Conservation (phyloP, 2,329 filamentous ascomycete species). For the Diaporthe sp. region DNA sequence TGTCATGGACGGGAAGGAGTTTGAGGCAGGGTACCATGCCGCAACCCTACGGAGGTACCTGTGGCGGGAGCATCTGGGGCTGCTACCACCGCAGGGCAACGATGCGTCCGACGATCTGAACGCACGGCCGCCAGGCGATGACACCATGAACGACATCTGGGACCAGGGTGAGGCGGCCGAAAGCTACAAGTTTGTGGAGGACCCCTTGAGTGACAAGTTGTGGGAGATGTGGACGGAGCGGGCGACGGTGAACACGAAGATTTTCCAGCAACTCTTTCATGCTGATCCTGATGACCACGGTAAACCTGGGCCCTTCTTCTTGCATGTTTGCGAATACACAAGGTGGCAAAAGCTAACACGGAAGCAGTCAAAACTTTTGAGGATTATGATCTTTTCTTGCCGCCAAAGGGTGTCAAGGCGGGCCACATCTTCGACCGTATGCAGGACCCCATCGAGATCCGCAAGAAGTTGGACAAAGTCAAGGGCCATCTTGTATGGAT, state of each 20-base stretch:
- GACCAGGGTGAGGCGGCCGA: constrained; percentile 75
- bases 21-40: constrained; percentile 84
- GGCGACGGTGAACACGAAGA: constrained; percentile 78
- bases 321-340: background rate
- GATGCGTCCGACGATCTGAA: constrained; percentile 78
- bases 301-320: constrained; percentile 53
- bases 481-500: constrained; percentile 95
- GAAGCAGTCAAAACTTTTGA: constrained; percentile 84
- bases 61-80: constrained; percentile 91
- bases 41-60: constrained; percentile 84
- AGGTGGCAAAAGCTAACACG: background rate
- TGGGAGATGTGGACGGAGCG: constrained; percentile 78
- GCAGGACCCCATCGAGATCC: constrained; percentile 79
- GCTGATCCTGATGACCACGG: constrained; percentile 90
- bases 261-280: constrained; percentile 87
- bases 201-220: constrained; percentile 77
- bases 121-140: constrained; percentile 77
- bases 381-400: constrained; percentile 87
- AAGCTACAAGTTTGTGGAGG: constrained; percentile 75
- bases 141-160: constrained; percentile 74
- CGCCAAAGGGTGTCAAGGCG: constrained; percentile 77
- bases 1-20: constrained; percentile 84
- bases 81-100: constrained; percentile 80
- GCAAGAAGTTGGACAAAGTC: constrained; percentile 82
- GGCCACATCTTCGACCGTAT: constrained; percentile 91